These are phyloP conservation scores for Hericium rajendrae DNA, from an alignment of 768 basidiomycete genomes.

Conservation along the genomic window DNA sequence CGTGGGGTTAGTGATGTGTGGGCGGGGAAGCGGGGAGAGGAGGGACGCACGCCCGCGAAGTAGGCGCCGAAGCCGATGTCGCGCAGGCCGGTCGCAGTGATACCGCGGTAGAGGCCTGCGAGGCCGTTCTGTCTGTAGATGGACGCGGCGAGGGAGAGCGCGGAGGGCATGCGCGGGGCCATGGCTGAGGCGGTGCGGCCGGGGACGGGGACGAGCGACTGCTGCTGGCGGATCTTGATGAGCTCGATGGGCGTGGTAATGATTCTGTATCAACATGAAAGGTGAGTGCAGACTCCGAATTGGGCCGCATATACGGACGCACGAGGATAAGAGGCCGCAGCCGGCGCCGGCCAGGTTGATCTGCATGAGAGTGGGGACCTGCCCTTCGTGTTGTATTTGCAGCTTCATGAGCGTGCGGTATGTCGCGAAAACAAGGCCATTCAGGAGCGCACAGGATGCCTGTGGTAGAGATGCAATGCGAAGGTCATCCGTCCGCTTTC, in stretches of 20 bases:
- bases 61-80: slow-evolving; percentile 84
- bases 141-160: slow-evolving; percentile 40
- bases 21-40: not conserved
- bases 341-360: slow-evolving; percentile 72
- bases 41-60: slow-evolving; percentile 31
- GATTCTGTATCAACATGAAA: slow-evolving; percentile 30
- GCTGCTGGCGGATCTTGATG: slow-evolving; percentile 80
- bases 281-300: not conserved
- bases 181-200: not conserved
- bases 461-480: slow-evolving; percentile 17
- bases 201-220: slow-evolving; percentile 24
- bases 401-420: slow-evolving; percentile 72
- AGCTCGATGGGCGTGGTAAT: slow-evolving; percentile 81
- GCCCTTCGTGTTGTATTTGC: slow-evolving; percentile 37
- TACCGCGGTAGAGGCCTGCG: slow-evolving; percentile 67
- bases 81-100: slow-evolving; percentile 61
- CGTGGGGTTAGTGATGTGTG: not conserved
- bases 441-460: slow-evolving; percentile 67
- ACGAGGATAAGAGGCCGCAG: slow-evolving; percentile 76
- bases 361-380: slow-evolving; percentile 57
- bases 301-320: slow-evolving; percentile 22
- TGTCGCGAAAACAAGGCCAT: slow-evolving; percentile 78
- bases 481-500: not conserved
- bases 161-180: slow-evolving; percentile 8
- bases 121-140: slow-evolving; percentile 51